Evolutionary conservation across 176 grass and related monocot genomes (phyloP).

Genomic region (Aechmea fasciata): DNA sequence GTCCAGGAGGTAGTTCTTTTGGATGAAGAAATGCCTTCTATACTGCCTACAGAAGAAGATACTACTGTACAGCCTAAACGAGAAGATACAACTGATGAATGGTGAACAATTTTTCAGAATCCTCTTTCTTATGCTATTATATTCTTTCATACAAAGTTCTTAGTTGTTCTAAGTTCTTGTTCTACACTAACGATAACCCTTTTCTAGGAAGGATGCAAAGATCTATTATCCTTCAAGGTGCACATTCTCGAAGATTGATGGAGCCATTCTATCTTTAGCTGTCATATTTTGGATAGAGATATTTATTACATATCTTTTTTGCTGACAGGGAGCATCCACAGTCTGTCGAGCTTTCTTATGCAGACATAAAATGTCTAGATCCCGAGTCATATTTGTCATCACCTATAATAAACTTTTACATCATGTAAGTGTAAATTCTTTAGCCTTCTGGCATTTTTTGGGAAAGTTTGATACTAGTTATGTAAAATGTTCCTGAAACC

Average conservation of each 20-base stretch:
- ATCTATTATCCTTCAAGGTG: conserved; percentile 88
- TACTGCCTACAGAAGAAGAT: conserved; percentile 26
- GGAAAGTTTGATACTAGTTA: background rate
- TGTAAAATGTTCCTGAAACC: background rate
- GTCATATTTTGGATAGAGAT: conserved; percentile 18
- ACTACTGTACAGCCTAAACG: background rate
- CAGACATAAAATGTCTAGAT: conserved; percentile 67
- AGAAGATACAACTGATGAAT: conserved; percentile 20
- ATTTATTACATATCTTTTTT: conserved; percentile 13
- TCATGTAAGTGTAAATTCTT: conserved; percentile 47
- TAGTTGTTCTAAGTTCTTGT: conserved; percentile 13
- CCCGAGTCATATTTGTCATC: conserved; percentile 76
- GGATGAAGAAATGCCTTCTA: conserved; percentile 47
- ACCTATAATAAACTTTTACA: conserved; percentile 95
- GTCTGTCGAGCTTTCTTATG: conserved; percentile 56
- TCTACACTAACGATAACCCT: conserved; percentile 19
- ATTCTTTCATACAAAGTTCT: conserved; percentile 9
- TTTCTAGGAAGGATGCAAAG: conserved; percentile 46
- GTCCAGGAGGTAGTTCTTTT: conserved; percentile 70
- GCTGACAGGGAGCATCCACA: conserved; percentile 46
- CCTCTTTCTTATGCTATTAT: background rate
- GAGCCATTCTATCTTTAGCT: conserved; percentile 17
- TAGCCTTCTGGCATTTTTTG: background rate
- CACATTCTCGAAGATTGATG: conserved; percentile 14
- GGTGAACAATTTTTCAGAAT: conserved; percentile 31